A percentile compares a stretch with the other conserved stretches of the same genome.
phyloP scores from a whole-genome alignment of 495 filamentous ascomycete genomes.

The Cercophora scortea region DNA sequence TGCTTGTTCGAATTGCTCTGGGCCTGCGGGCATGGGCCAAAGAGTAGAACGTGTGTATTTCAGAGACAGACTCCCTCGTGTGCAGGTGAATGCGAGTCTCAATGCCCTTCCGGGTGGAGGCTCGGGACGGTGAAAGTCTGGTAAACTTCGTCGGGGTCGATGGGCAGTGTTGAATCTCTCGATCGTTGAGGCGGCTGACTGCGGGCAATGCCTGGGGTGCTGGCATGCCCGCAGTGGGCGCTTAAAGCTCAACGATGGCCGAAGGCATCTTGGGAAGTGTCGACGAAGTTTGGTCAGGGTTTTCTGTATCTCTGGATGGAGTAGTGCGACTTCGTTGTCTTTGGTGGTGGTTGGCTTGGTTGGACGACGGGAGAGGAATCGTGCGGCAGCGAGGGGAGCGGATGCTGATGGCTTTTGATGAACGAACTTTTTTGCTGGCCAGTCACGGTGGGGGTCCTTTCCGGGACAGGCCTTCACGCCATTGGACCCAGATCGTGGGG shows the following conservation, averaged over 20 bases:
- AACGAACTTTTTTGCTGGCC: conserved; percentile 26
- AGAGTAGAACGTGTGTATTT: conserved; percentile 19
- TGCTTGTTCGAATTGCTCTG: conserved; percentile 4
- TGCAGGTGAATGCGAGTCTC: neutral
- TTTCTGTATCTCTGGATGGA: conserved; percentile 31
- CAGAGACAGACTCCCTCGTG: conserved; percentile 24
- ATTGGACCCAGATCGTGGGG: conserved; percentile 14
- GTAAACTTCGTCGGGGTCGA: conserved; percentile 68
- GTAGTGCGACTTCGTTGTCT: conserved; percentile 68
- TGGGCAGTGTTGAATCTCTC: conserved; percentile 51
- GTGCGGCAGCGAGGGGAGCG: conserved; percentile 19
- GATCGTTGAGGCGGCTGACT: conserved; percentile 76
- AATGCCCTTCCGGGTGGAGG: conserved; percentile 13
- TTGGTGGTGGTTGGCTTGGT: conserved; percentile 25
- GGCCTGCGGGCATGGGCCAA: conserved; percentile 11
- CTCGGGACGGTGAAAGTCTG: conserved; percentile 39
- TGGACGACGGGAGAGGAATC: conserved; percentile 27
- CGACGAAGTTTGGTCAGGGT: conserved; percentile 61
- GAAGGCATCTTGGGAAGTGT: conserved; percentile 64
- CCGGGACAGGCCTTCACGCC: no score
- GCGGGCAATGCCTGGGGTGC: conserved; percentile 42
- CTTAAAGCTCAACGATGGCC: conserved; percentile 95
- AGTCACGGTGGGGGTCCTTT: neutral
- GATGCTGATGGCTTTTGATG: conserved; percentile 25
- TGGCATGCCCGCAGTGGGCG: conserved; percentile 66